Base-by-base conservation (phyloP, 331 rosid genomes). In the Saraca asoca region DNA sequence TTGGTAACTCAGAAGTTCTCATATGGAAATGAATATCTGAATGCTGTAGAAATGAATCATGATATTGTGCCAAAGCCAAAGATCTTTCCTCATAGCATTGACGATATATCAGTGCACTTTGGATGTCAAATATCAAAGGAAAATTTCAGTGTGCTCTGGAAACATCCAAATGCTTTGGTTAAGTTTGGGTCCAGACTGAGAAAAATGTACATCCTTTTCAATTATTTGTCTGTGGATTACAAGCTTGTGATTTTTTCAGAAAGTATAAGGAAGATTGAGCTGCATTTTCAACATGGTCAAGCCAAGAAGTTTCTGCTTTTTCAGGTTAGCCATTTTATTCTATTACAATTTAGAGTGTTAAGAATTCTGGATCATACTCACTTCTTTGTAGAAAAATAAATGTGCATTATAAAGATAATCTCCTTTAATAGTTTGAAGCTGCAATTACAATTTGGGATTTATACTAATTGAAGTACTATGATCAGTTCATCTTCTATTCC, bases 41-140 rank as follows among this genome's bases (percentile, higher is more conserved):
- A 62, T 13, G 89, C 86, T 29, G 54, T 62, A 41, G 62, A 46
- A 46, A 38, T 58, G 59, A 69, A 81, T 3, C 46, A 0, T 34
- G 87, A 81, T 60, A 80, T 85, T 62, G 41, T 37, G 9, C 80
- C 78, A 45, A 88, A 51, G 81, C 86, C 90, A 69, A 74, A 62
- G 20, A 66, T n/a, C 35, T 74, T 74, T 74, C 6, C 69, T 66
- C 41, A 37, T 37, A 31, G 15, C 63, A 12, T 74, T 50, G 51
- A 66, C 38, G 69, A 57, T 43, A 14, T 66, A 51, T 68, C 43
- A 50, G 31, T 74, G 12, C 34, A 74, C 69, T 74, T 74, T 67
- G 74, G 74, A 58, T 51, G 74, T 44, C 74, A 67, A 59, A 59
- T 57, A 50, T 74, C 79, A 7, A 74, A 74, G 64, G 34, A 41